These are phyloP conservation scores for Coemansia guatemalensis DNA, from an alignment of 192 early-diverging fungal genomes.

Conservation along the genomic window DNA sequence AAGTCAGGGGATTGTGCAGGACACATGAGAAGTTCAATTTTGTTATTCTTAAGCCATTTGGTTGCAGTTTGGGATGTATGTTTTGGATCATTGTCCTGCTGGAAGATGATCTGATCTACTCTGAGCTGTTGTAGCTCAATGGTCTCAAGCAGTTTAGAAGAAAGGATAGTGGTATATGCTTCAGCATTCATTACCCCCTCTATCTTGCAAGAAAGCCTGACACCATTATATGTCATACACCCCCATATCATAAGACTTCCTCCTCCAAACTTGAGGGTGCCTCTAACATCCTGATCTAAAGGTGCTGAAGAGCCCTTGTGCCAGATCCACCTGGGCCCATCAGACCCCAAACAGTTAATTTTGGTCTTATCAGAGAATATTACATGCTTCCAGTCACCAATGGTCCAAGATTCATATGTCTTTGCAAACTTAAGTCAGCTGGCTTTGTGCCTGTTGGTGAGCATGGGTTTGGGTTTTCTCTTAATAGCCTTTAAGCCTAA, in stretches of 20 bases:
- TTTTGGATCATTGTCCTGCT: no score
- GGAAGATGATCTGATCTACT: conserved; percentile 16
- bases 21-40: conserved; percentile 10
- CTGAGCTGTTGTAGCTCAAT: conserved; percentile 3
- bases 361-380: conserved; percentile 47
- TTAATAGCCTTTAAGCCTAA: background rate
- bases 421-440: conserved; percentile 10
- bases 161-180: background rate
- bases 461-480: background rate
- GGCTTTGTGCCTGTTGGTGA: background rate
- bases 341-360: conserved; percentile 38
- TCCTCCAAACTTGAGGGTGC: conserved; percentile 35
- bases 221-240: conserved; percentile 20
- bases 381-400: conserved; percentile 33
- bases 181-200: conserved; percentile 16
- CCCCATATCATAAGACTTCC: conserved; percentile 38
- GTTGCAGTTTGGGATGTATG: conserved; percentile 6
- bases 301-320: background rate
- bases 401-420: conserved; percentile 30
- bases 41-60: conserved; percentile 9
- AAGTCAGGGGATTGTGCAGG: conserved; percentile 19
- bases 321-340: conserved; percentile 35
- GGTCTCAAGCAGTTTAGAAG: background rate
- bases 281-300: conserved; percentile 5
- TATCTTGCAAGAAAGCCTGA: conserved; percentile 14